Base-by-base conservation (phyloP, 1,139 yeast species). In the Casaregolazyma lundiana region DNA sequence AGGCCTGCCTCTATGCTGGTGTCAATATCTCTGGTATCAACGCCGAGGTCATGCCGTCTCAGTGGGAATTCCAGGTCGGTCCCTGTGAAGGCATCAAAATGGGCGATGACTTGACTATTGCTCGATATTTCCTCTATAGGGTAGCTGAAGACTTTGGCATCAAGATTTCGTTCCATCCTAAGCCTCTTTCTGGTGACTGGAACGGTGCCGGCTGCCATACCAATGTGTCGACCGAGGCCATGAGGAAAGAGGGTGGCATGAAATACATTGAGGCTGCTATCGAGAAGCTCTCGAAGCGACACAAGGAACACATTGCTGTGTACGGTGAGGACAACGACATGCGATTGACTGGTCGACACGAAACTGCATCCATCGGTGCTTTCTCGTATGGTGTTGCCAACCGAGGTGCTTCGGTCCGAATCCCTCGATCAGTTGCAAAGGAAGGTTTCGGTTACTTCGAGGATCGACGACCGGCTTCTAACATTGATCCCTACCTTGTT, bases 191-290 rank as follows among this genome's bases (percentile, higher is more conserved):
- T 77, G 98, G 98, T 63, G 97, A 92, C 73, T 92, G 97, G 97
- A 92, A 92, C 72, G 98, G 98, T 77, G 97, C 98, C 69, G 98
- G 98, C 65, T 90, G 97, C 78, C 98, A 92, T 76, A 92, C 98
- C 69, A 92, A 92, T 70, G 97, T 92, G 55, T 89, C 97, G 46
- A 92, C 98, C 63, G 80, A 77, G 72, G 67, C 66, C 46, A 92
- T 90, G 97, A 88, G 98, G 78, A 70, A 69, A 40, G 85, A 89
- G 67, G 98, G 98, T 70, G 98, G 98, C 68, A 87, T 90, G 89
- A 85, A 87, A 74, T 74, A 72, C 70, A 92, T 92, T 66, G 96
- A 92, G 65, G 84, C 76, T 53, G 97, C 98, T 53, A 81, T 92
- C 64, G 88, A 84, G 68, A 88, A 88, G 77, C 82, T 92, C 65